These are phyloP conservation scores for Rhododendron vialii DNA, from an alignment of 148 eudicot species.

Conservation along the genomic window DNA sequence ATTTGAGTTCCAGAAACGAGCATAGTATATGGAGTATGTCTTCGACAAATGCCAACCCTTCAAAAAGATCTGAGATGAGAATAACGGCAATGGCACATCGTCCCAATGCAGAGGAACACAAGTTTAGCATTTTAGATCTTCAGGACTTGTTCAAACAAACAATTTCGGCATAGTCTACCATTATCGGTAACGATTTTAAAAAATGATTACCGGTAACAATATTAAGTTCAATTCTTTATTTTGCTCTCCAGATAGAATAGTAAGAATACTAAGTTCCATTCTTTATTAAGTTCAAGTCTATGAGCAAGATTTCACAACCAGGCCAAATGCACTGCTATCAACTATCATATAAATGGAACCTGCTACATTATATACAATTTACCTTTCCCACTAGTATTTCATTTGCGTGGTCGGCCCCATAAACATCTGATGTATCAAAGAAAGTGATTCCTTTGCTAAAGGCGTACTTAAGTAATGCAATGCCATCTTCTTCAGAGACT, in stretches of 20 bases:
- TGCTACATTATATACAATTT: background rate
- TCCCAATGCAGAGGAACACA: background rate
- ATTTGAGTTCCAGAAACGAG: background rate
- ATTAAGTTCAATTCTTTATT: no score
- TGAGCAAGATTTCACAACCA: background rate
- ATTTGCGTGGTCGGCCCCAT: conserved; percentile 45
- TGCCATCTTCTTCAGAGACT: conserved; percentile 49
- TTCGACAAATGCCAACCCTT: background rate
- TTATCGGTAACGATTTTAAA: no score
- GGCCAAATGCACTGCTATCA: background rate
- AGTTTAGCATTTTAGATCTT: background rate
- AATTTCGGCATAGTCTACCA: background rate
- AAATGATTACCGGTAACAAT: background rate
- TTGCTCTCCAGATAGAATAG: background rate
- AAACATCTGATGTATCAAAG: conserved; percentile 67
- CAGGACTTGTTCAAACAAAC: background rate
- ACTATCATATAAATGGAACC: background rate
- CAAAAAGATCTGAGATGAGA: background rate
- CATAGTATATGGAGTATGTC: background rate
- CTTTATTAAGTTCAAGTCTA: background rate
- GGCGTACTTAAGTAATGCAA: conserved; percentile 51
- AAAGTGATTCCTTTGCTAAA: conserved; percentile 62
- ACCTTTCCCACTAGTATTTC: conserved; percentile 75
- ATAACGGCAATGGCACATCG: background rate
- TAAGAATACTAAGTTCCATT: background rate